Percentiles rank a stretch among this genome's conserved stretches.
Conservation (phyloP, 768 basidiomycete species). For the Auricularia sp. region DNA sequence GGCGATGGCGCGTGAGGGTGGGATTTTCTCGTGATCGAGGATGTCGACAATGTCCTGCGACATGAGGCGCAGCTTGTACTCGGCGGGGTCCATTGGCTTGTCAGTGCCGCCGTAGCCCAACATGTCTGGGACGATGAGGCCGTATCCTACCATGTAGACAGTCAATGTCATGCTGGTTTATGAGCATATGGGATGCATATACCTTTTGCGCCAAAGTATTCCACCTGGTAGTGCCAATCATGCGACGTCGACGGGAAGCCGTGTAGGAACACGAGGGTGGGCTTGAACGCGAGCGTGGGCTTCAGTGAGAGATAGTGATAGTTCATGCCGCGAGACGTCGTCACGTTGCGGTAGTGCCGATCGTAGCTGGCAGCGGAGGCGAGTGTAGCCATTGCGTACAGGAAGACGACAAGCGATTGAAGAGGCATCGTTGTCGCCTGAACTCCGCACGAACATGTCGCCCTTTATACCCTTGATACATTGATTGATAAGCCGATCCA, state of each 20-base stretch:
- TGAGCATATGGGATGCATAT: neutral
- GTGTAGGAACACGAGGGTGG: conserved; percentile 33
- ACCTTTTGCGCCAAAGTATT: conserved; percentile 28
- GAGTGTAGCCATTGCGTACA: too few relatives aligned
- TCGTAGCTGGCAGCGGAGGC: too few relatives aligned
- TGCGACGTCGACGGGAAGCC: conserved; percentile 36
- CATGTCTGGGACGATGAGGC: conserved; percentile 40
- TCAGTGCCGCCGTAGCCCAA: conserved; percentile 44
- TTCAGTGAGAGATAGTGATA: conserved; percentile 29
- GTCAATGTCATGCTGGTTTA: neutral
- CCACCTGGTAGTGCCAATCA: conserved; percentile 33
- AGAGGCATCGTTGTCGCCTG: too few relatives aligned
- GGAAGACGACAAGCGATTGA: too few relatives aligned
- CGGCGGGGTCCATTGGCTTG: conserved; percentile 30
- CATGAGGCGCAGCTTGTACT: conserved; percentile 27
- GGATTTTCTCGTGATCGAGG: conserved; percentile 25
- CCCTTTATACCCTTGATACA: too few relatives aligned
- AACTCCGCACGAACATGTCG: too few relatives aligned
- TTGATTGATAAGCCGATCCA: too few relatives aligned
- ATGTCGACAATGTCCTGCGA: conserved; percentile 33
- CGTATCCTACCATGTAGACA: conserved; percentile 18
- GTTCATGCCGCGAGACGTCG: conserved; percentile 23
- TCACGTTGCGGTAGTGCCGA: conserved; percentile 19
- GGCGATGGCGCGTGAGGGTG: conserved; percentile 23
- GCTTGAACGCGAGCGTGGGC: conserved; percentile 16